Evolutionary conservation across 1,284 basidiomycete species (phyloP), one percentile per base, ranked within the genome.

Genomic region (Ganoderma sp.): DNA sequence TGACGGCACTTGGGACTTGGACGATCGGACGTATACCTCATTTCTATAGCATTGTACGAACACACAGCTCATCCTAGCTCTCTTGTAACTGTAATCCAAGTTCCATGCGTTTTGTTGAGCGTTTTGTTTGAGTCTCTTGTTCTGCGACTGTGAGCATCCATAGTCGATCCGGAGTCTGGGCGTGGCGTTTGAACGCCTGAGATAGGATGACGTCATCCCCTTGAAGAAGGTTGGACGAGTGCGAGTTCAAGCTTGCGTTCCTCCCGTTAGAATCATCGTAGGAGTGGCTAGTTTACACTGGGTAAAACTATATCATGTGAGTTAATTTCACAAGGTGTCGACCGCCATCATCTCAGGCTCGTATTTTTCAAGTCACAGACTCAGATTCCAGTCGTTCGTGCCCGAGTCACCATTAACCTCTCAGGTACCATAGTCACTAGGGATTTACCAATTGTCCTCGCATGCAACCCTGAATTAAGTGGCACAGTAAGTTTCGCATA

Each of bases 41-140:
- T 54, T 62, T 67, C 61, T 63, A 59, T 43, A 34, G 58, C n/a
- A 41, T 15, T 67, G 61, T 67, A 67, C 39, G 48, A 50, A 63
- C 52, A 63, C 43, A 65, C 14, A 45, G 34, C 61, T 22, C 60
- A 61, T 42, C 14, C 39, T 62, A 64, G 14, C 25, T 42, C 58
- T 25, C 34, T 5, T 39, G 37, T 10, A 39, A 9, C 8, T 39
- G 37, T 39, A 39, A 39, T 39, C 6, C 37, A 39, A 9, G 8
- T 9, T 9, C 37, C 37, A 39, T 39, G 37, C 37, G 37, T 39
- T 39, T n/a, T n/a, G n/a, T n/a, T n/a, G n/a, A n/a, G n/a, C n/a
- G n/a, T n/a, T n/a, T 1, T 39, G 37, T 39, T 39, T 5, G 19
- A 19, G 1, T 17, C 3, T 39, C 32, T 32, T 32, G 32, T 32